Evolutionary conservation across 768 basidiomycete genomes (phyloP), one percentile per base, ranked within the genome.

Genomic region (Rhizopogon vinicolor): DNA sequence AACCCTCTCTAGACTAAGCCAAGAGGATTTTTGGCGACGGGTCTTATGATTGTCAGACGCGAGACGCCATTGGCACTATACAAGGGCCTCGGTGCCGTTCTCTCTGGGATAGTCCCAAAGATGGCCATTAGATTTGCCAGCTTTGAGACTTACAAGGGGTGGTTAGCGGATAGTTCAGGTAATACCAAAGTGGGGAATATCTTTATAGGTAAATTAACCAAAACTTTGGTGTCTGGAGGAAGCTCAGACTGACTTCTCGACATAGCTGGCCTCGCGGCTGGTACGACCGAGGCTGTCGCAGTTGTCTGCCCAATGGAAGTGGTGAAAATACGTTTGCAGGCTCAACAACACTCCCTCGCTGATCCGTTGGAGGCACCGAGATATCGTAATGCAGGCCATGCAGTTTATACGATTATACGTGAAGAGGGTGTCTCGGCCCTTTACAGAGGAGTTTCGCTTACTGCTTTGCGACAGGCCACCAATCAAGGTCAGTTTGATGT

Each of bases 271-370:
- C 78, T 99, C 29, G 93, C 87, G 44, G 96, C 97, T 4, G 97
- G 97, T 25, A 87, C 87, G n/a, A 91, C 93, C 1, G 97, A 98
- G 72, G 97, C 95, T 2, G 83, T 99, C 16, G 78, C 85, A 14
- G 93, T 99, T 44, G 97, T 99, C 10, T 96, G 91, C 44, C 97
- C 97, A 0, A 98, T 99, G 97, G 97, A 99, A 68, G 97, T 98
- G 18, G 91, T 99, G 68, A 98, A 98, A 79, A 98, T 99, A 67
- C 84, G 97, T 28, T 75, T 99, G 63, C 97, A 99, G 72, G 96
- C 97, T 3, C 97, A 99, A 66, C 89, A 91, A 66, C 97, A 98
- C 71, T 98, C 96, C 19, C 78, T 99, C 46, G 92, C 94, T 7
- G 97, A 99, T 71, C 97, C 97, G 37, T 73, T 96, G 52, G 97